Evolutionary conservation across 768 basidiomycete species (phyloP), one percentile per base, ranked within the genome.

Genomic region (Tephrocybe sp.): DNA sequence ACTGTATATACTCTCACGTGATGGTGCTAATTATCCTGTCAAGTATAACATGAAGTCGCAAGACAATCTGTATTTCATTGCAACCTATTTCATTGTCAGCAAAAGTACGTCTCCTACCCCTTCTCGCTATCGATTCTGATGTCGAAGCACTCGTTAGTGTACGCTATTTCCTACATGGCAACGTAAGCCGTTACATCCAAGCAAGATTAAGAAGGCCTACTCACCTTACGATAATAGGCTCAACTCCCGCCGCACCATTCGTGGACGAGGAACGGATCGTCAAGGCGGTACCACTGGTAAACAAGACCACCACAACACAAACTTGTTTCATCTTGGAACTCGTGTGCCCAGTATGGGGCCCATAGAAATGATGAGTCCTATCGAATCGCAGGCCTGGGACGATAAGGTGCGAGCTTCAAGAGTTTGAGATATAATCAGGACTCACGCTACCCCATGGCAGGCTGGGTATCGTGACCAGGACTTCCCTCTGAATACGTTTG

Each of bases 51-150:
- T 73, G 25, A 71, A 78, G 64, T 72, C 79, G 0, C 52, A 47
- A 12, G 78, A 76, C 53, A 86, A 83, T 55, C 71, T 88, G 41
- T 75, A 83, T 44, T 88, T 83, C 60, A 70, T 79, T 31, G 74
- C 75, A 8, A 73, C 74, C 39, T 87, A 86, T 61, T 86, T 89
- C 52, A 72, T 82, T 42, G 63, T 87, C 28, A 82, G 79, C 63
- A 88, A 87, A 69, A 56, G 85, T 85, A 60, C 55, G 83, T 64
- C n/a, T 25, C 22, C 25, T 19, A 25, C 42, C 8, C 12, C 19
- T 11, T 9, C 18, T 28, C n/a, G 18, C 18, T 15, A 3, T 15
- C 12, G 6, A 18, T 36, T 16, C 15, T 53, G 13, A 24, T 43
- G 34, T 44, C 39, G 52, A 39, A 37, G 42, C 24, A 40, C n/a